Evolutionary conservation across 2,329 filamentous ascomycete genomes (phyloP).

Genomic region (Esteya vermicola): DNA sequence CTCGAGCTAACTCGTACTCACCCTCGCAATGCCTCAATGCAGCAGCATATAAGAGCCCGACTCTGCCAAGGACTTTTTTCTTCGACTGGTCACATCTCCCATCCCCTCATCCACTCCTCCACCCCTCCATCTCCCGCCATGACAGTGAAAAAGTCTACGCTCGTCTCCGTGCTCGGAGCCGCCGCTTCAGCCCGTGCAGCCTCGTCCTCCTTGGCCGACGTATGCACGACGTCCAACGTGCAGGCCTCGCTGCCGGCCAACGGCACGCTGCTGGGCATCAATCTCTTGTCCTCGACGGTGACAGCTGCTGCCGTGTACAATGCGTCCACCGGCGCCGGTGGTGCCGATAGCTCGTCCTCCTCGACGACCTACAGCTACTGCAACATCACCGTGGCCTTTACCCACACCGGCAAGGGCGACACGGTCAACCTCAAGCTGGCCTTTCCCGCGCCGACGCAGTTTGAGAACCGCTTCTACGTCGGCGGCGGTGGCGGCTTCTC

Average conservation of each 20-base stretch:
- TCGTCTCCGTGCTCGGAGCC: too few relatives aligned
- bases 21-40: too few relatives aligned
- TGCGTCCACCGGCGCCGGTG: slow-evolving; percentile 11
- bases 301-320: slow-evolving; percentile 24
- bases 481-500: slow-evolving; percentile 28
- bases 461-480: slow-evolving; percentile 29
- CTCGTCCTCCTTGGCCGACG: slow-evolving; percentile 10
- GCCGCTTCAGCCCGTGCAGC: not conserved
- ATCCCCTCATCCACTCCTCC: too few relatives aligned
- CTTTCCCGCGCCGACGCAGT: slow-evolving; percentile 21
- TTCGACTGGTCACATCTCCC: too few relatives aligned
- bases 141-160: too few relatives aligned
- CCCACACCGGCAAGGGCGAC: slow-evolving; percentile 18
- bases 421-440: slow-evolving; percentile 19
- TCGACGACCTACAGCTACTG: slow-evolving; percentile 1
- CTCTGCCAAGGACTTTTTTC: too few relatives aligned
- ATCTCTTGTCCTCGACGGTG: slow-evolving; percentile 24
- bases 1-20: too few relatives aligned
- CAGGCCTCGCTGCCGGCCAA: slow-evolving; percentile 25
- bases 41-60: too few relatives aligned
- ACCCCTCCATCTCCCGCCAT: too few relatives aligned
- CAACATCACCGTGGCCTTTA: slow-evolving; percentile 22
- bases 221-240: slow-evolving; percentile 28
- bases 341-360: too few relatives aligned
- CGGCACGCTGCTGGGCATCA: slow-evolving; percentile 24